Evolutionary conservation across 2,329 filamentous ascomycete genomes (phyloP), one percentile per base, ranked within the genome.

Genomic region (Aspergillus cejpii): DNA sequence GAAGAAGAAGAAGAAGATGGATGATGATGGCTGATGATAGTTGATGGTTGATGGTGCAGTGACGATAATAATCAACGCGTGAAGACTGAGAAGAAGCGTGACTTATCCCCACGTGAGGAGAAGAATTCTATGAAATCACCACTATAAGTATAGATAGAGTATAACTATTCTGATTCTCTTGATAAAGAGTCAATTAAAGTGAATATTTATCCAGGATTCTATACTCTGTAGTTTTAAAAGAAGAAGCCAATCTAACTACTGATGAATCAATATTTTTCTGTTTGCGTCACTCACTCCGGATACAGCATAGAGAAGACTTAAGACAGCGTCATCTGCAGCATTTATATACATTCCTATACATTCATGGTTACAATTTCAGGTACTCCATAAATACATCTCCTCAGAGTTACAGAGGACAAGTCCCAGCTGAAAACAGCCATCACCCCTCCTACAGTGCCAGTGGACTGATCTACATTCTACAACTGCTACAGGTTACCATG

Each of bases 1-100:
- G 14, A 36, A 26, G 28, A 39, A 39, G 29, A 37, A 33, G 26
- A 29, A 14, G 41, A 41, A 28, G 36, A 44, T 37, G 21, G 27
- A 31, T 43, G 23, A 39, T 12, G 33, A 37, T 27, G 29, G 41
- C n/a, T 24, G 28, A 38, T 24, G 48, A 27, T 47, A 42, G 43
- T 49, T 39, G 17, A 28, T 39, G 23, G 37, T 26, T 39, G 23
- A 39, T 39, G 37, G 26, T 17, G 37, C 36, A 36, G 19, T 48
- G 27, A 39, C 14, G 39, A 42, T 39, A 41, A 26, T 20, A 29
- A 43, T 36, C 29, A 24, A 43, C 36, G 17, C n/a, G 4, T 24
- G 20, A 33, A 29, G 29, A n/a, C 14, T 12, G 33, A 38, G 41
- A 10, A 29, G 11, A 24, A n/a, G 28, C 37, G 37, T 39, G 39